Evolutionary conservation across 257 asterid species (phyloP).

Genomic region (Solanum etuberosum): DNA sequence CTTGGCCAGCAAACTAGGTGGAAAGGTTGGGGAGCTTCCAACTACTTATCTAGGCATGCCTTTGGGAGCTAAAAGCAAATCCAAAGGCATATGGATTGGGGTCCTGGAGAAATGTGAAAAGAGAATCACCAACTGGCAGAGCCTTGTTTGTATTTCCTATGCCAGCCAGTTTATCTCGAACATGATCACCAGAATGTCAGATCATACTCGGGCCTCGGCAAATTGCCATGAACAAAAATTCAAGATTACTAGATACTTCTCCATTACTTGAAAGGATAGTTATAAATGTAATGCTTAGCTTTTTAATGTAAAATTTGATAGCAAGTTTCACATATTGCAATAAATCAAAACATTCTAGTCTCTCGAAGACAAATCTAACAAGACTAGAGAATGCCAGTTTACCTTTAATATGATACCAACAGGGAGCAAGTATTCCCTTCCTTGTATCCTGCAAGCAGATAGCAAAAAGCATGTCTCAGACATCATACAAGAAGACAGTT

Average conservation of each 20-base stretch:
- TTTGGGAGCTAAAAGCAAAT: neutral
- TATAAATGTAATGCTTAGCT: neutral
- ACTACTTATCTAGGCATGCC: neutral
- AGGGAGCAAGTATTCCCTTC: conserved; percentile 92
- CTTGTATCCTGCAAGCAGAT: conserved; percentile 62
- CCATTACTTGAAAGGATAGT: neutral
- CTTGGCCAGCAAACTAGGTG: neutral
- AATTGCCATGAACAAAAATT: neutral
- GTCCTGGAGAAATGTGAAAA: neutral
- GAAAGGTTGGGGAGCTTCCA: neutral
- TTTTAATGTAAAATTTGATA: neutral
- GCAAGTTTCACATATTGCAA: neutral
- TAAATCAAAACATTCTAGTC: neutral
- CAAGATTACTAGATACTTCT: neutral
- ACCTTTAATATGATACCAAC: conserved; percentile 94
- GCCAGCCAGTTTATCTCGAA: neutral
- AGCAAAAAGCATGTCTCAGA: conserved; percentile 12
- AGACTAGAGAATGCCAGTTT: neutral
- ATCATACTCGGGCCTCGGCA: neutral
- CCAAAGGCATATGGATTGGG: neutral
- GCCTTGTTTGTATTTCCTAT: neutral
- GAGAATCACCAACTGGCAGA: neutral
- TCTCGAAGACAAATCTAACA: neutral
- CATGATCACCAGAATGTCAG: neutral
- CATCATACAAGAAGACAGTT: neutral